Conservation (phyloP, 1,284 basidiomycete genomes). For the Ceratobasidium sp. region DNA sequence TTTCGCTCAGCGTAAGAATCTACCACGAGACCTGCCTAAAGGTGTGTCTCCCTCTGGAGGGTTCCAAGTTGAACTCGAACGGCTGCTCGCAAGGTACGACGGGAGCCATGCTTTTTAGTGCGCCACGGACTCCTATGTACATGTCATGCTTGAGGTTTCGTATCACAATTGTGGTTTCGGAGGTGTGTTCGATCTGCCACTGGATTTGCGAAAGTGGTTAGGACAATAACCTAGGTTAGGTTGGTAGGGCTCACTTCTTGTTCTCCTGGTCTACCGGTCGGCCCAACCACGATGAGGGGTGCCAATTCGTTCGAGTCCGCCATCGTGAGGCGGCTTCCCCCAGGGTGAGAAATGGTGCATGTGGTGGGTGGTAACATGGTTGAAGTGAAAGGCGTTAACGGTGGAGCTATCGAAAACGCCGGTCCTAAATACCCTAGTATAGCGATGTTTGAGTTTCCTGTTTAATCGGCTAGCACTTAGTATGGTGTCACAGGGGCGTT, state of each 20-base stretch:
- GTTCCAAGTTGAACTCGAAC: conserved; percentile 7
- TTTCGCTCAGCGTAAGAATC: background rate
- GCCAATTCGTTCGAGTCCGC: background rate
- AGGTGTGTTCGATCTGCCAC: conserved; percentile 15
- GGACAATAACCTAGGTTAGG: background rate
- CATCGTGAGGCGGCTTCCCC: conserved; percentile 25
- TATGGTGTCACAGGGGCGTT: too few relatives aligned
- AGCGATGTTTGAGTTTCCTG: too few relatives aligned
- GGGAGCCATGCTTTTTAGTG: background rate
- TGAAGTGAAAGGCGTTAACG: too few relatives aligned
- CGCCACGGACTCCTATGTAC: background rate
- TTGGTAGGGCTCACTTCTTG: background rate
- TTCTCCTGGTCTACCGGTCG: conserved; percentile 25
- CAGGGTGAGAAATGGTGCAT: too few relatives aligned
- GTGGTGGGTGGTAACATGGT: too few relatives aligned
- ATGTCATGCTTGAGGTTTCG: conserved; percentile 21
- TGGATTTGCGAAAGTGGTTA: background rate
- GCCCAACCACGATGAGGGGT: background rate
- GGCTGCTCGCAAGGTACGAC: background rate
- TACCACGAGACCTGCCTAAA: background rate
- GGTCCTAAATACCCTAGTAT: too few relatives aligned
- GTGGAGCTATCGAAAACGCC: too few relatives aligned
- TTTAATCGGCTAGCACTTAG: too few relatives aligned
- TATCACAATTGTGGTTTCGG: conserved; percentile 3
- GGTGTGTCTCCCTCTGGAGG: background rate